Evolutionary conservation across 164 flowering plant species (phyloP).

Genomic region (Buxus sempervirens): DNA sequence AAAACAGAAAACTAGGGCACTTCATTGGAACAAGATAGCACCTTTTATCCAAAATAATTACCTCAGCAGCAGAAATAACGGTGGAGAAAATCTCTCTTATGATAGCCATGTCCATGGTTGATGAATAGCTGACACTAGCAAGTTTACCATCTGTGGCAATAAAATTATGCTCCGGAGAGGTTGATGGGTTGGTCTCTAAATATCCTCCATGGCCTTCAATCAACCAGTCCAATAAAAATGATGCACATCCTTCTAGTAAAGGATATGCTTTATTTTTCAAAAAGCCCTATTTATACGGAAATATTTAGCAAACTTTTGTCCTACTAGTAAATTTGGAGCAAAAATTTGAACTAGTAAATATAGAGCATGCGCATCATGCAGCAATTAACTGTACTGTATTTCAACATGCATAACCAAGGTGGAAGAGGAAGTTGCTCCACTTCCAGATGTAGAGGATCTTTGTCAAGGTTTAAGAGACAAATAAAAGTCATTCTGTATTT

Average conservation of each 20-base stretch:
- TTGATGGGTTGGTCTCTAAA: constrained; percentile 91
- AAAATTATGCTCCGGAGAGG: constrained; percentile 92
- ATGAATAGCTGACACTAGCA: constrained; percentile 90
- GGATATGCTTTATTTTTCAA: constrained; percentile 78
- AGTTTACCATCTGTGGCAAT: constrained; percentile 78
- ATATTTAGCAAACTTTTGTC: constrained; percentile 1
- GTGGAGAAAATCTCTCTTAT: constrained; percentile 71
- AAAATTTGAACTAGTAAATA: not conserved
- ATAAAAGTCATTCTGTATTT: no score
- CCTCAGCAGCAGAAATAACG: constrained; percentile 80
- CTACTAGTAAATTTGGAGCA: not conserved
- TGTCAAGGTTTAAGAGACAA: not conserved
- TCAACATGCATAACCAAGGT: not conserved
- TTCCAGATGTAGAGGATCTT: not conserved
- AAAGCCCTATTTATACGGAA: constrained; percentile 44
- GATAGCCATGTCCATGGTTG: constrained; percentile 94
- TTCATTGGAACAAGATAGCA: constrained; percentile 4
- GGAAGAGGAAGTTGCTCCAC: not conserved
- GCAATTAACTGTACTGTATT: not conserved
- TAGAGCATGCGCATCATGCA: no score
- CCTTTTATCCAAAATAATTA: constrained; percentile 18
- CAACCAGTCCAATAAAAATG: constrained; percentile 89
- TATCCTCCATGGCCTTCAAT: constrained; percentile 66
- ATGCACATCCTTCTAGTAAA: constrained; percentile 70
- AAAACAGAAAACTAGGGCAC: not conserved